Conservation (phyloP, 805 yeast species). For the Spathaspora passalidarum region DNA sequence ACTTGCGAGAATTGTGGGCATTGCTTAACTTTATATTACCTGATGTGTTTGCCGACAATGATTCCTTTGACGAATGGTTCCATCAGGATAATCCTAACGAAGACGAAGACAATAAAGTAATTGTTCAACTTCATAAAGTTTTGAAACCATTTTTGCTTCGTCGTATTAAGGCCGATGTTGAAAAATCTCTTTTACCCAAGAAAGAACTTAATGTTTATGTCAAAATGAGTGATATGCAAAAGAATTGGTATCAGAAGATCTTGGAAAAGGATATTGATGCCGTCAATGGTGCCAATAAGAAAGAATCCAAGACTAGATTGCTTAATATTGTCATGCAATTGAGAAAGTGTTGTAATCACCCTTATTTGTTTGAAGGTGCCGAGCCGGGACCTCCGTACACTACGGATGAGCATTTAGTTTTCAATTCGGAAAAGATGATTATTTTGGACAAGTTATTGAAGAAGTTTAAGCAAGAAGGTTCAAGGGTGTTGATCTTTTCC, state of each 20-base stretch:
- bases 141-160: slow-evolving; percentile 72
- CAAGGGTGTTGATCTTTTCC: slow-evolving; percentile 74
- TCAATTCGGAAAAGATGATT: slow-evolving; percentile 67
- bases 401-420: slow-evolving; percentile 78
- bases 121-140: slow-evolving; percentile 71
- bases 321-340: slow-evolving; percentile 82
- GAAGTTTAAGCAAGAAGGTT: slow-evolving; percentile 63
- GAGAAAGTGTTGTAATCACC: slow-evolving; percentile 83
- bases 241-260: slow-evolving; percentile 71
- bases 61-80: slow-evolving; percentile 76
- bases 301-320: slow-evolving; percentile 72
- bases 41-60: slow-evolving; percentile 72
- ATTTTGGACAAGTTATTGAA: slow-evolving; percentile 66
- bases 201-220: slow-evolving; percentile 71
- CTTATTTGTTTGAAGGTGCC: slow-evolving; percentile 81
- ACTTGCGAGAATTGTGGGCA: slow-evolving; percentile 80
- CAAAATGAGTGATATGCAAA: slow-evolving; percentile 77
- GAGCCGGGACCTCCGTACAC: slow-evolving; percentile 90
- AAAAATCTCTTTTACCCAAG: slow-evolving; percentile 71
- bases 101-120: slow-evolving; percentile 42
- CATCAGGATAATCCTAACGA: slow-evolving; percentile 22
- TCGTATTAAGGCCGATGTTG: slow-evolving; percentile 79
- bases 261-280: slow-evolving; percentile 82
- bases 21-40: slow-evolving; percentile 72
- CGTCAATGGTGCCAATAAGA: slow-evolving; percentile 73